A percentile compares a stretch with the other conserved stretches of the same genome.
Conservation (phyloP, 805 yeast species). For the Candida andamanensis region DNA sequence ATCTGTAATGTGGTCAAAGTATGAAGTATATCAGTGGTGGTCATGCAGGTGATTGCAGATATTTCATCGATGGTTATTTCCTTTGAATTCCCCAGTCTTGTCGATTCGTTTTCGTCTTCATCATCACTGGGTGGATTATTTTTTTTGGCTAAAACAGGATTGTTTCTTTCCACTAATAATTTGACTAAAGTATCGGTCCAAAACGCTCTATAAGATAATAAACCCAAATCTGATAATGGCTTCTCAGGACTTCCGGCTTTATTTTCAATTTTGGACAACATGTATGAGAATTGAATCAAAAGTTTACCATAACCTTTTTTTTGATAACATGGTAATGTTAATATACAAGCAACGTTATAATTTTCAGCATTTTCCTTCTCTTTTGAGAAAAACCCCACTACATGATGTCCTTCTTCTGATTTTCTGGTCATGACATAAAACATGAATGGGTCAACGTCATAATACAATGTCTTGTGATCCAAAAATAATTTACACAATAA, state of each 20-base stretch:
- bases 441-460: conserved; percentile 96
- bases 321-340: conserved; percentile 94
- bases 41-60: conserved; percentile 83
- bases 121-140: conserved; percentile 36
- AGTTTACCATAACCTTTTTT: conserved; percentile 91
- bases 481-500: conserved; percentile 81
- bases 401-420: conserved; percentile 88
- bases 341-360: conserved; percentile 94
- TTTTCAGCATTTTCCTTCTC: conserved; percentile 95
- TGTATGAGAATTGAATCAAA: conserved; percentile 89
- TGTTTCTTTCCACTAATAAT: conserved; percentile 56
- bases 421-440: conserved; percentile 93
- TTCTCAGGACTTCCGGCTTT: conserved; percentile 97
- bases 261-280: conserved; percentile 78
- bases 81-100: conserved; percentile 12
- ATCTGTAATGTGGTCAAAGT: conserved; percentile 89
- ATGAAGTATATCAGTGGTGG: conserved; percentile 91
- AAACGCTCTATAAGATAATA: conserved; percentile 87
- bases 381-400: conserved; percentile 94
- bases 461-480: conserved; percentile 94
- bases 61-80: conserved; percentile 88
- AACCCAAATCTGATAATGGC: conserved; percentile 91
- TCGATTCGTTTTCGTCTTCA: conserved; percentile 18
- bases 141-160: conserved; percentile 32
- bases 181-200: conserved; percentile 91